These are phyloP conservation scores for Colletotrichum graminicola DNA, from an alignment of 2,329 filamentous ascomycete species.

Conservation along the genomic window DNA sequence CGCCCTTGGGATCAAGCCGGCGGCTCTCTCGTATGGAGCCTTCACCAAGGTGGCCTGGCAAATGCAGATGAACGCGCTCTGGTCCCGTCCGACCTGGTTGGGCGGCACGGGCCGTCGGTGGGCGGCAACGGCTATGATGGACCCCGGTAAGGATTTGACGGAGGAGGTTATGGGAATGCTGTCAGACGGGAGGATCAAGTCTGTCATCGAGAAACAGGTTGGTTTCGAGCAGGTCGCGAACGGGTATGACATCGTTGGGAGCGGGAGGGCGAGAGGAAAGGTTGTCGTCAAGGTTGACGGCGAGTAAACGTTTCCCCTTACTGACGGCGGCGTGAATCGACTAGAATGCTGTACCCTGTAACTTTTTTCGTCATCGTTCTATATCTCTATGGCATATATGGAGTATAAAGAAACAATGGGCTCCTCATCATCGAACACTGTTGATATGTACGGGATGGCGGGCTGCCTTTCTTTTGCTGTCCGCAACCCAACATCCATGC, in stretches of 20 bases:
- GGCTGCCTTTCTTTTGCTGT: background rate
- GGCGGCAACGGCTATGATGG: conserved; percentile 52
- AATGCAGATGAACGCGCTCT: conserved; percentile 55
- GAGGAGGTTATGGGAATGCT: conserved; percentile 50
- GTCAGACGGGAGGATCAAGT: conserved; percentile 50
- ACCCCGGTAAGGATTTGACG: conserved; percentile 49
- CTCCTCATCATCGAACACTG: background rate
- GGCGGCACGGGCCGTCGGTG: conserved; percentile 55
- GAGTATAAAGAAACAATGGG: background rate
- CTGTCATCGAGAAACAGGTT: conserved; percentile 54
- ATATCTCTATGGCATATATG: background rate
- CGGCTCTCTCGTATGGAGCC: conserved; percentile 48
- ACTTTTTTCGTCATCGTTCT: background rate
- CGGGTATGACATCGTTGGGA: conserved; percentile 52
- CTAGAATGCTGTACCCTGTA: too few relatives aligned
- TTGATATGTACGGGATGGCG: background rate
- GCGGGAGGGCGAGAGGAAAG: conserved; percentile 54
- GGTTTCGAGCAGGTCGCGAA: conserved; percentile 52
- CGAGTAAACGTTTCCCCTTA: background rate
- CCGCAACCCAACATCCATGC: background rate
- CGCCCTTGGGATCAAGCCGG: conserved; percentile 56
- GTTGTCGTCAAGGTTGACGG: conserved; percentile 52
- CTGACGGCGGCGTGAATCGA: too few relatives aligned
- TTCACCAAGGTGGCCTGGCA: conserved; percentile 49
- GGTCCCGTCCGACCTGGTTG: conserved; percentile 52